Conservation (phyloP, 768 basidiomycete species). For the Trametes coccinea region DNA sequence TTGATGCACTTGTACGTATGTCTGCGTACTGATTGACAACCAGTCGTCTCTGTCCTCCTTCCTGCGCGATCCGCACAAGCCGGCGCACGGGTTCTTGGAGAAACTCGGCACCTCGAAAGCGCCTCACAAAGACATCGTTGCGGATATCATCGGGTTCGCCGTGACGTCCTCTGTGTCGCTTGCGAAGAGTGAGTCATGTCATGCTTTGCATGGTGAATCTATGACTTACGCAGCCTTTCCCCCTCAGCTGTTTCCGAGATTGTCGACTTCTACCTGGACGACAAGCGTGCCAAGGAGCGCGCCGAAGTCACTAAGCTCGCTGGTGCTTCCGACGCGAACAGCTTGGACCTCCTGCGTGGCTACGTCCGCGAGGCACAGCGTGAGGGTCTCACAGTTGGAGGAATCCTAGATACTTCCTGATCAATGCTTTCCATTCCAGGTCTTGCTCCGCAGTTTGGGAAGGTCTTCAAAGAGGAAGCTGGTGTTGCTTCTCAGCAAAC, state of each 20-base stretch:
- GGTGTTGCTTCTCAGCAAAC: conserved; percentile 40
- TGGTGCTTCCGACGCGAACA: conserved; percentile 33
- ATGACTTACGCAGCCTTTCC: not conserved
- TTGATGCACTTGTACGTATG: too few relatives aligned
- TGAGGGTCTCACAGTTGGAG: conserved; percentile 27
- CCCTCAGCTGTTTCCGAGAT: conserved; percentile 44
- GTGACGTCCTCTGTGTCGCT: conserved; percentile 49
- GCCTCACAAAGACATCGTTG: conserved; percentile 44
- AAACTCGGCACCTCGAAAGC: conserved; percentile 36
- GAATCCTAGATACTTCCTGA: not conserved
- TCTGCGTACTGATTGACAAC: too few relatives aligned
- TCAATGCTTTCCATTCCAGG: conserved; percentile 35
- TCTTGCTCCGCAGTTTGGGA: conserved; percentile 42
- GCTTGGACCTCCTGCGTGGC: conserved; percentile 42
- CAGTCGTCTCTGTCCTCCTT: conserved; percentile 4
- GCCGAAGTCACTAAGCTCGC: conserved; percentile 41
- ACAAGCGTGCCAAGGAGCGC: conserved; percentile 40
- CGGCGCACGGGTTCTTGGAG: conserved; percentile 42
- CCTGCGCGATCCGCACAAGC: conserved; percentile 30
- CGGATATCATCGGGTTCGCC: conserved; percentile 47
- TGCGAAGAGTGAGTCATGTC: conserved; percentile 39
- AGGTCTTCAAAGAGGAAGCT: conserved; percentile 34
- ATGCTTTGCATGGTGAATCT: not conserved
- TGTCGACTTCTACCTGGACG: conserved; percentile 55
- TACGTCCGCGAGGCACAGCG: conserved; percentile 56